Base-by-base conservation (phyloP, 139 green algal genomes). In the Astrephomene gubernaculifera region DNA sequence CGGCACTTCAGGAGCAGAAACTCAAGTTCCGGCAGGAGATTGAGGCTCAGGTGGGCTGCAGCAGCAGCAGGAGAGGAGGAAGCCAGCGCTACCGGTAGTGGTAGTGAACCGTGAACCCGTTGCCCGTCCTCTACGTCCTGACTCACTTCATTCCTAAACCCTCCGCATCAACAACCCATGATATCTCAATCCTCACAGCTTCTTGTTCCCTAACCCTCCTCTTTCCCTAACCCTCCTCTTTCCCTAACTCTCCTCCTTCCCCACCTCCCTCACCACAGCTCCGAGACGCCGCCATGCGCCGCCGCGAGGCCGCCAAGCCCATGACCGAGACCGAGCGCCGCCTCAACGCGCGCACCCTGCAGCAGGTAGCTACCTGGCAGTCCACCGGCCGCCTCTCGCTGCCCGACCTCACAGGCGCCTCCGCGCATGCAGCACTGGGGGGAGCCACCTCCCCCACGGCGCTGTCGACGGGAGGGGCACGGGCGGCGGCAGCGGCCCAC, bases 241-340 rank as follows among this genome's bases (percentile, higher is more conserved):
- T 27, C 43, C n/a, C 3, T 27, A 8, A 27, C 71, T 53, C 71
- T 17, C 29, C 25, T 64, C 39, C 7, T 4, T 41, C 41, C 7
- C 41, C 43, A 19, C 38, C 24, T 19, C 36, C 0, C 74, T 10
- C 36, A 2, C 4, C 41, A 1, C 75, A 84, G 78, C 33, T 84
- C 61, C 78, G 63, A 14, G 63, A 53, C 7, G 38, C n/a, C 22
- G 78, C 78, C 8, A 22, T 7, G 2, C 78, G 78, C 8, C n/a
- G 43, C 4, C 61, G 19, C 0, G 63, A 71, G 1, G 78, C 33
- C 17, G 60, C 60, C 2, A 43, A 35, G 43, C 78, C 78, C 63
- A 84, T 84, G 78, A 53, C 78, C 19, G 78, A 84, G 38, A 38
- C 25, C 5, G 78, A 84, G 78, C 78, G 78, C 17, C 3, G 2